Evolutionary conservation across 106 monocot genomes (phyloP).

Genomic region (Vanilla planifolia): DNA sequence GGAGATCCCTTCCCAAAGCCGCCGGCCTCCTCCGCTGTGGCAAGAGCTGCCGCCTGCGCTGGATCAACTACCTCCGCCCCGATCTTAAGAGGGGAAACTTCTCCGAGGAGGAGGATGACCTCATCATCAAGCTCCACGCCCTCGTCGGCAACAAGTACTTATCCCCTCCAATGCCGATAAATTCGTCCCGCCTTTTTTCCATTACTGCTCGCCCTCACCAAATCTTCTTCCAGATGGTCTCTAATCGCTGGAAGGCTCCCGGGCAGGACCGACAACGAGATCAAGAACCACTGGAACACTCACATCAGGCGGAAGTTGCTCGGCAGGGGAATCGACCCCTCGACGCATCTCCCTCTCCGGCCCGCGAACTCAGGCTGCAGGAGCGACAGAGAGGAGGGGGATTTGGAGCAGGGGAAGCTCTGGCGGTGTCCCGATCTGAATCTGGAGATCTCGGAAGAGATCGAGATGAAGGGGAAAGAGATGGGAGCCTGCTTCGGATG

Average conservation of each 20-base stretch:
- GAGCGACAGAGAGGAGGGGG: too few relatives aligned
- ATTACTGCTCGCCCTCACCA: neutral
- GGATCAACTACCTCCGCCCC: constrained; percentile 42
- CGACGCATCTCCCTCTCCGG: constrained; percentile 28
- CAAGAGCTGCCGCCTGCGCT: constrained; percentile 43
- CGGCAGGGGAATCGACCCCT: constrained; percentile 55
- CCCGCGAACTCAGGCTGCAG: too few relatives aligned
- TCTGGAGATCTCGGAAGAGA: constrained; percentile 1
- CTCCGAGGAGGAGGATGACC: constrained; percentile 46
- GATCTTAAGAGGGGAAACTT: constrained; percentile 59
- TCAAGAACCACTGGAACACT: constrained; percentile 88
- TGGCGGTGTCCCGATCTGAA: constrained; percentile 6
- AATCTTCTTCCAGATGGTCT: constrained; percentile 50
- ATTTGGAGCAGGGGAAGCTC: neutral
- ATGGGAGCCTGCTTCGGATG: neutral
- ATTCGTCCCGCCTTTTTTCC: too few relatives aligned
- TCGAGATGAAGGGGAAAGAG: too few relatives aligned
- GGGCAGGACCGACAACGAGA: constrained; percentile 80
- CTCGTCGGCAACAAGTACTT: constrained; percentile 35
- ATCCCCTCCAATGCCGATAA: too few relatives aligned
- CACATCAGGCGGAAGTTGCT: constrained; percentile 71
- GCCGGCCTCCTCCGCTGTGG: constrained; percentile 37
- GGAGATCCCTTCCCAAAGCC: constrained; percentile 45
- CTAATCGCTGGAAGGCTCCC: constrained; percentile 77
- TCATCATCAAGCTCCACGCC: constrained; percentile 57